Evolutionary conservation across 371 early-diverging fungal genomes (phyloP).

Genomic region (Mucor indicus): DNA sequence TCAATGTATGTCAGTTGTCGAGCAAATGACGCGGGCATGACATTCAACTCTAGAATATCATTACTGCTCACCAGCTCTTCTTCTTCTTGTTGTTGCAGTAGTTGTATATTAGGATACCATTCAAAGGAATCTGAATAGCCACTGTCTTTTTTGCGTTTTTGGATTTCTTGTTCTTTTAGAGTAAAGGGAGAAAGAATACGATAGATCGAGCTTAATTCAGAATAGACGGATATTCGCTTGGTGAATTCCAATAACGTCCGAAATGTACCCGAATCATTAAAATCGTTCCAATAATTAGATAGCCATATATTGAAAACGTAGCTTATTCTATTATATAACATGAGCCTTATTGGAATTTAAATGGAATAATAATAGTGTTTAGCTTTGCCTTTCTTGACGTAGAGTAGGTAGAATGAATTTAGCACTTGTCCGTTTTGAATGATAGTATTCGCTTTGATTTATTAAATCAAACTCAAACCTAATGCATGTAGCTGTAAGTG

Average conservation of each 20-base stretch:
- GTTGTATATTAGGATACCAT: too few species aligned
- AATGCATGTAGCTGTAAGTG: background rate
- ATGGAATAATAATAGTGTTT: background rate
- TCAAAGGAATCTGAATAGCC: conserved; percentile 21
- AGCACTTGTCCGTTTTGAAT: background rate
- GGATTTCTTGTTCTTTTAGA: background rate
- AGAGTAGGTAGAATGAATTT: conserved; percentile 19
- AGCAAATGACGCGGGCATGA: conserved; percentile 46
- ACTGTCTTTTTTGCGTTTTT: conserved; percentile 40
- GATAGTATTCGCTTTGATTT: background rate
- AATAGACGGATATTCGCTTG: conserved; percentile 21
- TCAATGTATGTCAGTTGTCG: conserved; percentile 65
- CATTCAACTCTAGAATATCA: too few species aligned
- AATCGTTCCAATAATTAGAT: conserved; percentile 49
- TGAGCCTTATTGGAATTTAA: too few species aligned
- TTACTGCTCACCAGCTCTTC: background rate
- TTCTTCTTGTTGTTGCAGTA: background rate
- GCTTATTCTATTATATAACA: too few species aligned
- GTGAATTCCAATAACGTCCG: conserved; percentile 37
- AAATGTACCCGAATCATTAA: conserved; percentile 44
- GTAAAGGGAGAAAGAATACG: conserved; percentile 27
- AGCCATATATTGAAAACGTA: conserved; percentile 45
- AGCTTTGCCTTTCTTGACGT: conserved; percentile 25
- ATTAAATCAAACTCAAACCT: conserved; percentile 4
- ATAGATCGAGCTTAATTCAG: conserved; percentile 20